phyloP scores from a whole-genome alignment of 2,329 filamentous ascomycete genomes.

The Westerdykella sp. region DNA sequence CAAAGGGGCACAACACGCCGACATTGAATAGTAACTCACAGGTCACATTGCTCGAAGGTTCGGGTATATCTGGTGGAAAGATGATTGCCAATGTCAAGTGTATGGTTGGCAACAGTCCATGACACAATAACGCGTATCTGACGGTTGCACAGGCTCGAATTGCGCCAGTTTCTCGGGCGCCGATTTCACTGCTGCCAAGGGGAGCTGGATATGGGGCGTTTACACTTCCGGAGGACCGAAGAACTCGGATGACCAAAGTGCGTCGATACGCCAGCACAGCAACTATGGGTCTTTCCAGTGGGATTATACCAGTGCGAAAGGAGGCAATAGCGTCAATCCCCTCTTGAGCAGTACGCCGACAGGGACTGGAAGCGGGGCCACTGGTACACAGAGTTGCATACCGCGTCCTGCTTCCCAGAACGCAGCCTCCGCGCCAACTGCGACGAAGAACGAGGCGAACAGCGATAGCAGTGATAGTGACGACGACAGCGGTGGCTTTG shows the following conservation, averaged over 20 bases:
- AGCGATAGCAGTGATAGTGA: slow-evolving; percentile 4
- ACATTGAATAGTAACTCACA: slow-evolving; percentile 38
- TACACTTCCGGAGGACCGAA: slow-evolving; percentile 42
- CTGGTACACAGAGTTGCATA: slow-evolving; percentile 22
- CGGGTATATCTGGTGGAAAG: slow-evolving; percentile 46
- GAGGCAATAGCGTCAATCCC: slow-evolving; percentile 44
- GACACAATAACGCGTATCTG: slow-evolving; percentile 1
- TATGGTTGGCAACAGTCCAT: slow-evolving; percentile 16
- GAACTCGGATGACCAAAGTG: slow-evolving; percentile 42
- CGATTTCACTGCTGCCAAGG: slow-evolving; percentile 41
- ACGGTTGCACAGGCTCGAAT: slow-evolving; percentile 39
- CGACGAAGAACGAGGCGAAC: not conserved
- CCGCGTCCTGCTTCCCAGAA: slow-evolving; percentile 13
- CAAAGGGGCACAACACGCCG: slow-evolving; percentile 42
- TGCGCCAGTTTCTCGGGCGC: slow-evolving; percentile 51
- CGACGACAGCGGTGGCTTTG: not conserved
- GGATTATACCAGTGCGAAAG: slow-evolving; percentile 45
- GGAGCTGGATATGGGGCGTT: slow-evolving; percentile 49
- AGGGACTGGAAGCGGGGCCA: slow-evolving; percentile 9
- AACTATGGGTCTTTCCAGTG: slow-evolving; percentile 39
- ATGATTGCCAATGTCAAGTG: slow-evolving; percentile 55
- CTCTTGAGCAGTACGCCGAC: slow-evolving; percentile 28
- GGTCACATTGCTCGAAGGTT: slow-evolving; percentile 48
- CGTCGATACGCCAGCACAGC: slow-evolving; percentile 43
- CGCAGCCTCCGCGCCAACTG: slow-evolving; percentile 4